phyloP scores from a whole-genome alignment of 805 yeast genomes.

The Starmera quercuum region DNA sequence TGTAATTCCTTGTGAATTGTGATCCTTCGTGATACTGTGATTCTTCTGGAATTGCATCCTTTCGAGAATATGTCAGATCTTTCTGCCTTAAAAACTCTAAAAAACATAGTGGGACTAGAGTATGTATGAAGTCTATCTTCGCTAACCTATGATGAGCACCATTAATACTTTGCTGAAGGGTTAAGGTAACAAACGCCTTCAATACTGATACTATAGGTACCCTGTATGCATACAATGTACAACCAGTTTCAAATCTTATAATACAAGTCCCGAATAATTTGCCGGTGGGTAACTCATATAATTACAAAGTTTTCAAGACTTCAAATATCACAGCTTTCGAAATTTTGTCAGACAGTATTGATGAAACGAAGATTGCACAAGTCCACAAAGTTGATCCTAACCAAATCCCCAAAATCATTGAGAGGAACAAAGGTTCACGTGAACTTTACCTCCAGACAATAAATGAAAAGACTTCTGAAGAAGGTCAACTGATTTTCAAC shows the following conservation, averaged over 20 bases:
- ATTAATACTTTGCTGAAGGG: conserved; percentile 25
- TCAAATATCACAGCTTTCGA: conserved; percentile 48
- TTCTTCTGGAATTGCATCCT: too few relatives aligned
- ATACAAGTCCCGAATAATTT: conserved; percentile 12
- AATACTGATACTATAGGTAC: conserved; percentile 55
- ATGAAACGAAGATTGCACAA: conserved; percentile 10
- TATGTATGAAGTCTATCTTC: conserved; percentile 4
- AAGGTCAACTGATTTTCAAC: conserved; percentile 38
- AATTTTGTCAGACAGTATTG: conserved; percentile 32
- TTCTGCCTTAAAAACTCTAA: conserved; percentile 4
- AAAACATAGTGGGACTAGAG: conserved; percentile 8
- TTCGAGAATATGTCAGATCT: too few relatives aligned
- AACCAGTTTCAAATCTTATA: conserved; percentile 26
- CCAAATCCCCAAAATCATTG: conserved; percentile 8
- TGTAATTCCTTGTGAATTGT: too few relatives aligned
- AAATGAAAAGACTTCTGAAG: conserved; percentile 30
- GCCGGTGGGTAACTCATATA: conserved; percentile 8
- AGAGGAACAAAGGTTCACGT: conserved; percentile 15
- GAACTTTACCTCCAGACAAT: conserved; percentile 16
- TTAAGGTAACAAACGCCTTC: conserved; percentile 50
- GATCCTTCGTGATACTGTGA: too few relatives aligned
- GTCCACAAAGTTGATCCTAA: conserved; percentile 9
- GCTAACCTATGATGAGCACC: conserved; percentile 8
- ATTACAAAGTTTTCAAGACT: conserved; percentile 47
- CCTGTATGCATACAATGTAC: conserved; percentile 52